Evolutionary conservation across 371 early-diverging fungal genomes (phyloP).

Genomic region (Conidiobolus incongruus): DNA sequence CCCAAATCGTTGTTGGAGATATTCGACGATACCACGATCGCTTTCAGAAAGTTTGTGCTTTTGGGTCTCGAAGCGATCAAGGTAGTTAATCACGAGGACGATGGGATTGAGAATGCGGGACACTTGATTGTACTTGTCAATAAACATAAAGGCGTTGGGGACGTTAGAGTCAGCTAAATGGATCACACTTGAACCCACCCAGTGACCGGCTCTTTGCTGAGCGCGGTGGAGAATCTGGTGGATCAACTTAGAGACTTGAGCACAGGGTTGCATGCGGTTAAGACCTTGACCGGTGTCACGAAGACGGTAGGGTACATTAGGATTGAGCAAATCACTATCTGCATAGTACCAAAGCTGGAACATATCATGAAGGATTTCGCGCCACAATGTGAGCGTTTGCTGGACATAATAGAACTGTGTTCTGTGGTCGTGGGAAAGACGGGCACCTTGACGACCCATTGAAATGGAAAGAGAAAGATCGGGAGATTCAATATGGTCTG

Average conservation of each 20-base stretch:
- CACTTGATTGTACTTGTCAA: conserved; percentile 94
- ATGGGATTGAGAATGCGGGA: conserved; percentile 81
- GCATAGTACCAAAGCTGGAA: conserved; percentile 84
- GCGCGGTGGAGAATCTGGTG: conserved; percentile 75
- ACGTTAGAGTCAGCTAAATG: conserved; percentile 89
- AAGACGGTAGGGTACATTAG: conserved; percentile 53
- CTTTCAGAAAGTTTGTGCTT: conserved; percentile 4
- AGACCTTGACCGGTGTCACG: conserved; percentile 92
- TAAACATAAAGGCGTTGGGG: conserved; percentile 85
- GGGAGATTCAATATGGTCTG: conserved; percentile 22
- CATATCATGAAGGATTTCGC: conserved; percentile 88
- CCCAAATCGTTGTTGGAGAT: conserved; percentile 44
- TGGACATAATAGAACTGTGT: conserved; percentile 84
- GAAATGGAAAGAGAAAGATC: conserved; percentile 60
- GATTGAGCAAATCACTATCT: conserved; percentile 61
- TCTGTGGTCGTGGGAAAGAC: conserved; percentile 76
- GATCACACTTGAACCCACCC: conserved; percentile 89
- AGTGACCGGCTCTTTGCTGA: conserved; percentile 59
- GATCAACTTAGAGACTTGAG: conserved; percentile 59
- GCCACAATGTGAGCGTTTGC: conserved; percentile 85
- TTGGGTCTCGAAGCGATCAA: conserved; percentile 28
- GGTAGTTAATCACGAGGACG: conserved; percentile 38
- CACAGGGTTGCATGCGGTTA: conserved; percentile 67
- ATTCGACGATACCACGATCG: conserved; percentile 27
- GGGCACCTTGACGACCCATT: conserved; percentile 61